Evolutionary conservation across 164 flowering plant species (phyloP).

Genomic region (Kingdonia uniflora): DNA sequence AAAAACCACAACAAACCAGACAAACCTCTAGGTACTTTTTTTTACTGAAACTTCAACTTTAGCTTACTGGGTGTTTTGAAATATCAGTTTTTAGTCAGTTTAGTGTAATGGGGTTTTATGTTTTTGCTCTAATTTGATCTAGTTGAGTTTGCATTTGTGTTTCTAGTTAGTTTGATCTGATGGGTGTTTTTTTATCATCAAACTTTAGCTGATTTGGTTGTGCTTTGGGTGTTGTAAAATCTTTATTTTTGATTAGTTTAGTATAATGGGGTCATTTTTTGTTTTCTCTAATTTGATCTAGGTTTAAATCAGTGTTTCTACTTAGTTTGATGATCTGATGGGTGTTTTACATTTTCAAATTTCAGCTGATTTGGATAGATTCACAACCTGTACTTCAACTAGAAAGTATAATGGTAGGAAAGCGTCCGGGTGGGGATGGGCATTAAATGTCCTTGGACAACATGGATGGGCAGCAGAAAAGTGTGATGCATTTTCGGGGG

Average conservation of each 20-base stretch:
- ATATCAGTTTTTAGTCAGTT: background rate
- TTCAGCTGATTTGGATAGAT: constrained; percentile 56
- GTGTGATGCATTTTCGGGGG: constrained; percentile 77
- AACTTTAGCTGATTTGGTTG: constrained; percentile 5
- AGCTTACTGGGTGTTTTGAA: too few relatives aligned
- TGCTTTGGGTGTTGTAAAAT: too few relatives aligned
- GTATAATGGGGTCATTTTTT: too few relatives aligned
- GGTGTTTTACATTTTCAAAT: constrained; percentile 1
- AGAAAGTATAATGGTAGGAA: constrained; percentile 33
- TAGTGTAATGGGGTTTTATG: too few relatives aligned
- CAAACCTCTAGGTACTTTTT: background rate
- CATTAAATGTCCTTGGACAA: constrained; percentile 4
- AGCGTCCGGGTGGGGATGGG: constrained; percentile 19
- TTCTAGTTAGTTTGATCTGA: background rate
- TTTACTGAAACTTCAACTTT: too few relatives aligned
- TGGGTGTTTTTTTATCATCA: background rate
- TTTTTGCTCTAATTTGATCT: background rate
- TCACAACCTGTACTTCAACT: constrained; percentile 44
- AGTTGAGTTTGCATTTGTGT: background rate
- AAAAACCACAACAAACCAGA: background rate
- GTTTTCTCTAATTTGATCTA: too few relatives aligned
- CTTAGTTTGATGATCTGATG: too few relatives aligned
- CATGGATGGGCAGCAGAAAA: constrained; percentile 17
- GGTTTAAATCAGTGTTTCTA: too few relatives aligned
- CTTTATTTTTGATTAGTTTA: too few relatives aligned